phyloP scores from a whole-genome alignment of 2,329 filamentous ascomycete genomes.

The Calonectria pauciramosa region DNA sequence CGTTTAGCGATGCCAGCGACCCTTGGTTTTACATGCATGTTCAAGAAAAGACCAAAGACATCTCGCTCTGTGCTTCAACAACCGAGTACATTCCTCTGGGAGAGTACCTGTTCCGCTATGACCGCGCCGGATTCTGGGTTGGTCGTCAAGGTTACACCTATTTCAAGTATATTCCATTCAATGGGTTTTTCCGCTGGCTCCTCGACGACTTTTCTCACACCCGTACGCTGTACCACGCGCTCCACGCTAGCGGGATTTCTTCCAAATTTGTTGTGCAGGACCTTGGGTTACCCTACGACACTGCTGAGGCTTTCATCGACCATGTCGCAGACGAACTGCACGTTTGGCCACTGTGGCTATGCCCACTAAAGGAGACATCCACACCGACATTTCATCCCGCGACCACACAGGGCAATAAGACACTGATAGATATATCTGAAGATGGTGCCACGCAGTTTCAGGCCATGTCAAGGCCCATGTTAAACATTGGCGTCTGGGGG shows the following conservation, averaged over 20 bases:
- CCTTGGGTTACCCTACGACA: slow-evolving; percentile 68
- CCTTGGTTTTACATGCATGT: slow-evolving; percentile 78
- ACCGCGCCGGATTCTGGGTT: slow-evolving; percentile 76
- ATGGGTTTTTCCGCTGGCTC: slow-evolving; percentile 67
- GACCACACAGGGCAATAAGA: fast-evolving
- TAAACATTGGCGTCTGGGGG: slow-evolving; percentile 80
- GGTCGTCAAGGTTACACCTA: slow-evolving; percentile 72
- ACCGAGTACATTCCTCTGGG: slow-evolving; percentile 45
- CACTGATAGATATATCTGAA: neutral
- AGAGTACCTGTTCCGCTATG: slow-evolving; percentile 73
- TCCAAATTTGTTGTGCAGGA: slow-evolving; percentile 74
- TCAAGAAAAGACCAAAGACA: slow-evolving; percentile 46
- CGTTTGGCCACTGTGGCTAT: slow-evolving; percentile 49
- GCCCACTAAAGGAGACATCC: slow-evolving; percentile 35
- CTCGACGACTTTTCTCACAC: slow-evolving; percentile 74
- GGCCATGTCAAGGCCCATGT: slow-evolving; percentile 52
- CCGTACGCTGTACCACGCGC: slow-evolving; percentile 71
- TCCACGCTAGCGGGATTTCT: slow-evolving; percentile 70
- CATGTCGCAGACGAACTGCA: slow-evolving; percentile 44
- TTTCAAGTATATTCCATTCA: slow-evolving; percentile 64
- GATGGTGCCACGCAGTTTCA: neutral
- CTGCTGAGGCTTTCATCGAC: slow-evolving; percentile 50
- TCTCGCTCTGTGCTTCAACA: neutral
- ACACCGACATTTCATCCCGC: slow-evolving; percentile 43
- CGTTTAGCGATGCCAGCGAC: slow-evolving; percentile 67